Percentiles rank a stretch among this genome's conserved stretches.
Evolutionary conservation across 805 yeast species (phyloP).

Genomic region (Myxozyma udenii): DNA sequence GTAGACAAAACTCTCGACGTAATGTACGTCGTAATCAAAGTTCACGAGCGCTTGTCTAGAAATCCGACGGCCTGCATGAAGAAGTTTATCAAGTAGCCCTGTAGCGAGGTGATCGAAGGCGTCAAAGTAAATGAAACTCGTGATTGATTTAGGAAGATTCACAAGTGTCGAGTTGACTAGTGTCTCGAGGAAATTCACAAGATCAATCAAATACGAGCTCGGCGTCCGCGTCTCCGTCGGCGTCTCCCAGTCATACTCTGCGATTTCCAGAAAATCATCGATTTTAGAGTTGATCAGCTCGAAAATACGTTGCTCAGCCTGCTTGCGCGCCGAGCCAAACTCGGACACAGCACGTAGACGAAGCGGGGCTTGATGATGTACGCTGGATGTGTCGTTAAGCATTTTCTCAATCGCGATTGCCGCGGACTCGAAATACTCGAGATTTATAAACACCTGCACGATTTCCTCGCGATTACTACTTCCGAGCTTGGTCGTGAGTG

Average conservation of each 20-base stretch:
- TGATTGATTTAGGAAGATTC: conserved; percentile 72
- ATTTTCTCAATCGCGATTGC: conserved; percentile 57
- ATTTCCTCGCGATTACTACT: conserved; percentile 83
- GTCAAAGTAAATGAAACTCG: conserved; percentile 75
- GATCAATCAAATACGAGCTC: conserved; percentile 70
- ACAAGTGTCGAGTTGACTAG: conserved; percentile 81
- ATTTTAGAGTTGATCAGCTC: conserved; percentile 78
- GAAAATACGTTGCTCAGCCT: conserved; percentile 77
- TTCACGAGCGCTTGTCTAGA: conserved; percentile 63
- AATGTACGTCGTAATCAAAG: conserved; percentile 75
- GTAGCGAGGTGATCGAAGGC: conserved; percentile 82
- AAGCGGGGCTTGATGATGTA: conserved; percentile 18
- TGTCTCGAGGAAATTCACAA: conserved; percentile 79
- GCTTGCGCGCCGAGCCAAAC: conserved; percentile 49
- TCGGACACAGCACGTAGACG: conserved; percentile 14
- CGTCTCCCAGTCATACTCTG: conserved; percentile 76
- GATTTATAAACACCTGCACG: conserved; percentile 81
- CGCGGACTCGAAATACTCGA: conserved; percentile 80
- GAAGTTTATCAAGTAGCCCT: conserved; percentile 59
- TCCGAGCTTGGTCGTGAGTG: conserved; percentile 58
- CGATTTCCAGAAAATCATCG: conserved; percentile 73
- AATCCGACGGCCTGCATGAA: conserved; percentile 51
- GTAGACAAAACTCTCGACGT: conserved; percentile 56
- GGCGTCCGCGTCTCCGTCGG: conserved; percentile 55
- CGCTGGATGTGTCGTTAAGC: conserved; percentile 40